Evolutionary conservation across 139 green algal species (phyloP), one percentile per base, ranked within the genome.

Genomic region (Chlorella sp.): DNA sequence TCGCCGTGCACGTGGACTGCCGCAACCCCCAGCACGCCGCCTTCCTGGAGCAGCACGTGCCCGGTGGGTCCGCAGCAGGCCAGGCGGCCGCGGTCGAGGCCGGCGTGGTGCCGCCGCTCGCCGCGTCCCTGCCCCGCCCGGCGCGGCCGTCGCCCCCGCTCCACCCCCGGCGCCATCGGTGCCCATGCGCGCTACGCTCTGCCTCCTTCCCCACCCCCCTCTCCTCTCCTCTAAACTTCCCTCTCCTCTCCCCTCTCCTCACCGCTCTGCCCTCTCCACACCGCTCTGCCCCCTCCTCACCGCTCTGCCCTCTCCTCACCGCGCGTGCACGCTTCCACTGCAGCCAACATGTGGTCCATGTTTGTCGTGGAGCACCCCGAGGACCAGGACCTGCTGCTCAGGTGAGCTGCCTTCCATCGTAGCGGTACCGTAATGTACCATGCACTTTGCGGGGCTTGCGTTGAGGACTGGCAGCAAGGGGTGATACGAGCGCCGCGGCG

Each of bases 1-100:
- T 96, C 19, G 71, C 82, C 2, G 29, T 73, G 25, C 82, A 96
- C 76, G 77, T 96, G 27, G 68, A 90, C n/a, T 73, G 83, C 27
- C 25, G 55, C 8, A 65, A 92, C 51, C 29, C 33, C 0, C 50
- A 80, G 69, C 81, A 91, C 45, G 68, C 73, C 27, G 51, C 65
- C 31, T 88, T 75, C 53, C 70, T 94, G 60, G 89, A 94, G 77
- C 45, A 84, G 51, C 69, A 91, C 41, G 61, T 79, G 36, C 25
- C 45, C 55, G 35, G 69, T 77, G 59, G 11, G 73, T 43, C 7
- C 19, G 2, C 23, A n/a, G n/a, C n/a, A n/a, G n/a, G n/a, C n/a
- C n/a, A n/a, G n/a, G n/a, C n/a, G n/a, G n/a, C n/a, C n/a, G n/a
- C n/a, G n/a, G n/a, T n/a, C n/a, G n/a, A n/a, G n/a, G n/a, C n/a